Percentiles rank a stretch among this genome's conserved stretches.
Conservation (phyloP, 2,329 filamentous ascomycete genomes). For the Curvularia eragrostidis region DNA sequence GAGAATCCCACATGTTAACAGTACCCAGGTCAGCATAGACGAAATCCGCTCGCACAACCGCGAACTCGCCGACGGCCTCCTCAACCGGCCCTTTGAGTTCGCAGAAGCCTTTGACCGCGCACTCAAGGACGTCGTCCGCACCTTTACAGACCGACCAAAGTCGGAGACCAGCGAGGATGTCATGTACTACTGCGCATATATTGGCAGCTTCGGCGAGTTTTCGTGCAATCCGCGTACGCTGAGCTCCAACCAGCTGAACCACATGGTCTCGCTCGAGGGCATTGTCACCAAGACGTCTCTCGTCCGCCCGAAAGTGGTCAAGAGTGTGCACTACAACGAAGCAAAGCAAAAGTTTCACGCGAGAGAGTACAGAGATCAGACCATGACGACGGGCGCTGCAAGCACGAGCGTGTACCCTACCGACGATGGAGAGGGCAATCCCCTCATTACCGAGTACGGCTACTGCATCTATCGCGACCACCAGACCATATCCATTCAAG, state of each 20-base stretch:
- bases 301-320: conserved; percentile 95
- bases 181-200: conserved; percentile 93
- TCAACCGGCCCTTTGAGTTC: conserved; percentile 88
- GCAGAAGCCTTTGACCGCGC: conserved; percentile 87
- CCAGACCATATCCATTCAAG: conserved; percentile 96
- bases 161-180: conserved; percentile 79
- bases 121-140: conserved; percentile 84
- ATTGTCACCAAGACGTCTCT: conserved; percentile 97
- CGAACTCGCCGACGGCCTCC: conserved; percentile 79
- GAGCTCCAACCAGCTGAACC: conserved; percentile 86
- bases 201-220: conserved; percentile 93
- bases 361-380: conserved; percentile 93
- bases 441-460: conserved; percentile 93
- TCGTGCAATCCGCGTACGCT: conserved; percentile 93
- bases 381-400: conserved; percentile 87
- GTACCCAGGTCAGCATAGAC: conserved; percentile 67
- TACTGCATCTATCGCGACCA: conserved; percentile 96
- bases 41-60: conserved; percentile 87
- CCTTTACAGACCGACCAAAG: conserved; percentile 75
- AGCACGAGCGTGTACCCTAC: conserved; percentile 93
- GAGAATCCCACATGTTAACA: conserved; percentile 7
- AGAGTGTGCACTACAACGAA: conserved; percentile 97
- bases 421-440: conserved; percentile 91
- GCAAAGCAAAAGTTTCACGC: conserved; percentile 84
- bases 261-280: conserved; percentile 96